Evolutionary conservation across 192 early-diverging fungal genomes (phyloP), one percentile per base, ranked within the genome.

Genomic region (Coemansia sp.): DNA sequence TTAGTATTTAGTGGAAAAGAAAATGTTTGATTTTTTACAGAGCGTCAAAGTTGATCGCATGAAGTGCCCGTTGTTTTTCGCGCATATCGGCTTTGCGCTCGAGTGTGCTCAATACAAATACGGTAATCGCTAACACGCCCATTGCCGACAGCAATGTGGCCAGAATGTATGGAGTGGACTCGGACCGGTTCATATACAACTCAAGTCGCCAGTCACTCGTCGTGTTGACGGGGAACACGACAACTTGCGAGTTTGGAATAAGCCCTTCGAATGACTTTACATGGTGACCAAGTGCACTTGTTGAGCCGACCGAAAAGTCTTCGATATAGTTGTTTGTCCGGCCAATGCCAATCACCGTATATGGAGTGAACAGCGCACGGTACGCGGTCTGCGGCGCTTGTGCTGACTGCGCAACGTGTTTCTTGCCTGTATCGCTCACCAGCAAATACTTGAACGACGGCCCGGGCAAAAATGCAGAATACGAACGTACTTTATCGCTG

Each of bases 311-410:
- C 72, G 93, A 93, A 70, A 98, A 78, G 57, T 92, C 88, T 66
- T 98, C 95, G 15, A 98, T 89, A 72, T 98, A 98, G 69, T 96
- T 96, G 79, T 95, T 98, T 4, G 94, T 96, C 64, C 95, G 73
- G 1, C 95, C 95, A 11, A 98, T 84, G 12, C 95, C 95, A 61
- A 94, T 89, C 2, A 94, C 74, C 11, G 84, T 85, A 44, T 93
- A 95, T 1, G 95, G 93, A 36, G 90, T 86, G 19, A 86, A 83
- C 23, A 95, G 71, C 4, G 89, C 71, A 22, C 87, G 73, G 70
- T 95, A 95, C 2, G 86, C 83, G 21, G 90, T 85, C 62, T 95
- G 92, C 8, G 91, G 86, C 17, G 89, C 83, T 71, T 94, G 94
- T 1, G 89, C 83, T 12, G 91, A 85, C 81, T 92, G 90, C 15